Conservation (phyloP, 2,329 filamentous ascomycete genomes). For the Nakataea oryzae region DNA sequence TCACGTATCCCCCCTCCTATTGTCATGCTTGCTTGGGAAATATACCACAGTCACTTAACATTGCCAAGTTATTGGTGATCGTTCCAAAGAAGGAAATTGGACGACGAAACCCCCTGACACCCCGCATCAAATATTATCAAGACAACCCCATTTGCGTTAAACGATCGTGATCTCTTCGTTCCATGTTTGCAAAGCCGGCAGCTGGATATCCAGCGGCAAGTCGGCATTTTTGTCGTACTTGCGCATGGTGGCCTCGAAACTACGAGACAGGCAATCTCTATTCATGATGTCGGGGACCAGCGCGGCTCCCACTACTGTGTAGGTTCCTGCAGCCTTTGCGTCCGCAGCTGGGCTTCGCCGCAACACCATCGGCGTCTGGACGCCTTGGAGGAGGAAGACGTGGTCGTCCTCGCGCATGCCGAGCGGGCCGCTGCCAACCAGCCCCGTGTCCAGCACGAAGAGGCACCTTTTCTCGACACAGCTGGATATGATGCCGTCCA, state of each 20-base stretch:
- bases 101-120: too few species aligned
- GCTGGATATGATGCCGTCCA: neutral
- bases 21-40: too few species aligned
- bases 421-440: neutral
- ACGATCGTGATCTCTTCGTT: neutral
- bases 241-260: neutral
- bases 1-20: too few species aligned
- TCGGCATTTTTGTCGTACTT: neutral
- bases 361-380: neutral
- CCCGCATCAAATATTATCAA: too few species aligned
- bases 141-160: too few species aligned
- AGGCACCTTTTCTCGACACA: neutral
- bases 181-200: neutral
- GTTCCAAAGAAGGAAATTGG: too few species aligned
- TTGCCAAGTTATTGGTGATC: too few species aligned
- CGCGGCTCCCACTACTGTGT: neutral
- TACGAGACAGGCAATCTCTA: neutral
- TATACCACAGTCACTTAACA: too few species aligned
- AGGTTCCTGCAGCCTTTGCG: neutral
- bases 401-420: neutral
- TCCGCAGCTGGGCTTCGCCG: neutral
- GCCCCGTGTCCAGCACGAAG: neutral
- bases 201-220: neutral
- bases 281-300: neutral
- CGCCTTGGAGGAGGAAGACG: neutral